Evolutionary conservation across 257 asterid species (phyloP).

Genomic region (Osmanthus fragrans): DNA sequence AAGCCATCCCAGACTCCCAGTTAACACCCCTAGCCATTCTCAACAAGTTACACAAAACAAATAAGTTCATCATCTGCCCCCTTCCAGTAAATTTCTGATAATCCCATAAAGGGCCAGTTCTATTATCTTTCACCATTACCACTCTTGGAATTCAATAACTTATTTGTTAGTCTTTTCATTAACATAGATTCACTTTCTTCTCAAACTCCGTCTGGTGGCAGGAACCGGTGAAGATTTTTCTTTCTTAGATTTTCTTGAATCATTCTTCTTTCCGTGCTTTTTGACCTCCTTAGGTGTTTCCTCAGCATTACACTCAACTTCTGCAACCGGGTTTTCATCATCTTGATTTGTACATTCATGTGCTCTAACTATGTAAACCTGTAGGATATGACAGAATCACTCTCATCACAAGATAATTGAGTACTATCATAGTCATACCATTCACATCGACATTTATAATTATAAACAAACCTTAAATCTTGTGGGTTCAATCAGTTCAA

Average conservation of each 20-base stretch:
- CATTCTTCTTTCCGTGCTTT: conserved; percentile 23
- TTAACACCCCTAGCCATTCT: background rate
- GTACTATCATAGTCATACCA: no score
- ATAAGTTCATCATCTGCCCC: background rate
- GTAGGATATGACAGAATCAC: no score
- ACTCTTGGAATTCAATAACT: background rate
- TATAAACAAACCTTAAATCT: conserved; percentile 60
- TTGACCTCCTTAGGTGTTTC: conserved; percentile 29
- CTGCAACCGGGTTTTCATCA: background rate
- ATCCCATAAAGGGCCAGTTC: background rate
- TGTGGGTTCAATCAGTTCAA: conserved; percentile 69
- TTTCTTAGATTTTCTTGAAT: conserved; percentile 19
- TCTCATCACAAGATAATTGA: no score
- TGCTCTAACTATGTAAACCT: conserved; percentile 60
- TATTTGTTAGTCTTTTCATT: background rate
- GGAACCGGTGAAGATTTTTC: conserved; percentile 33
- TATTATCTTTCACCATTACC: background rate
- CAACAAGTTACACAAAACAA: background rate
- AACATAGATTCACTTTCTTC: conserved; percentile 29
- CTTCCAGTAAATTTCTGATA: background rate
- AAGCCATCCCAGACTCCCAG: background rate
- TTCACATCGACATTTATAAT: no score
- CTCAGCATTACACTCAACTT: conserved; percentile 36
- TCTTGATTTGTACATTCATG: conserved; percentile 26
- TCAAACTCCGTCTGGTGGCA: conserved; percentile 46